Evolutionary conservation across 148 eudicot genomes (phyloP).

Genomic region (Rhododendron simsii): DNA sequence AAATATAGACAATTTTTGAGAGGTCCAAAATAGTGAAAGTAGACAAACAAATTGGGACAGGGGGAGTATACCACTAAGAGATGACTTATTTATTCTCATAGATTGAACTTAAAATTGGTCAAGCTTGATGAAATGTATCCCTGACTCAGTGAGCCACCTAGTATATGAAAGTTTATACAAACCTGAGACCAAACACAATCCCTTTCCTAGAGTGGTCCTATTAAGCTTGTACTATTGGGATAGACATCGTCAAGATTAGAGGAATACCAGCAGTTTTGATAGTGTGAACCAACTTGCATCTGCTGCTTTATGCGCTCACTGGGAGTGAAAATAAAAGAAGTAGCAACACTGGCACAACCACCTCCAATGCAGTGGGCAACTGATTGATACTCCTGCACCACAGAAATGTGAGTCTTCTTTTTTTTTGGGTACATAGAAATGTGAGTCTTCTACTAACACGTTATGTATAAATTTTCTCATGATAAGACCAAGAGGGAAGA

Average conservation of each 20-base stretch:
- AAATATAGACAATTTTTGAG: background rate
- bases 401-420: constrained; percentile 10
- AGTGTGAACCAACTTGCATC: constrained; percentile 91
- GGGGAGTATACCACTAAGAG: background rate
- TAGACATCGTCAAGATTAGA: constrained; percentile 7
- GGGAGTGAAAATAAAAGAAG: constrained; percentile 92
- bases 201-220: background rate
- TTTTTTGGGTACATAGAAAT: background rate
- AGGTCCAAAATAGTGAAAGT: background rate
- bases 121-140: background rate
- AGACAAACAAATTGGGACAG: background rate
- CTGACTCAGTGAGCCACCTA: background rate
- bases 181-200: background rate
- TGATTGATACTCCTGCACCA: constrained; percentile 72
- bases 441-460: constrained; percentile 6
- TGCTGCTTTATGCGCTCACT: constrained; percentile 98
- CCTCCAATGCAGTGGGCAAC: constrained; percentile 94
- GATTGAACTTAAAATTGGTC: background rate
- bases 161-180: background rate
- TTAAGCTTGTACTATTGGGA: background rate
- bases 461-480: background rate
- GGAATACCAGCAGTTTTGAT: constrained; percentile 81
- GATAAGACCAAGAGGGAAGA: background rate
- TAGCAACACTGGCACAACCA: constrained; percentile 95
- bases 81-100: background rate